Conservation (phyloP, 192 early-diverging fungal genomes). For the Rhizophagus sp. region DNA sequence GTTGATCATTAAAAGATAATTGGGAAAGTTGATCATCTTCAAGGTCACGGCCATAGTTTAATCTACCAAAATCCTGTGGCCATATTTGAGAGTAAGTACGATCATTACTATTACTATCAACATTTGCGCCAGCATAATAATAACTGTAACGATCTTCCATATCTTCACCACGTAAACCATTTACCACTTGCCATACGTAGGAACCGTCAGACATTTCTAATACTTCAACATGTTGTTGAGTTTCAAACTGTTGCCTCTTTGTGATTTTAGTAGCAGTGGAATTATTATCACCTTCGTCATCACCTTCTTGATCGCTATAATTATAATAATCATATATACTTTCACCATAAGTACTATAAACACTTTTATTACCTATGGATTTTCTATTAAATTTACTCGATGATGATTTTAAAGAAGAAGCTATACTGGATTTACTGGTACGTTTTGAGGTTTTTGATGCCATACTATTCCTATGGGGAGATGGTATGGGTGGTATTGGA, state of each 20-base stretch:
- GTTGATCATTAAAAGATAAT: background rate
- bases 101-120: background rate
- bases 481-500: constrained; percentile 32
- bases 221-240: constrained; percentile 30
- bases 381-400: constrained; percentile 14
- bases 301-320: constrained; percentile 29
- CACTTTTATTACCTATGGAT: constrained; percentile 26
- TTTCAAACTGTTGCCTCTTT: background rate
- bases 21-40: background rate
- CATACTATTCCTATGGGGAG: background rate
- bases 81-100: background rate
- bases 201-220: constrained; percentile 29
- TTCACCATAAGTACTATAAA: constrained; percentile 26
- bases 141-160: constrained; percentile 18
- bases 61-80: constrained; percentile 2
- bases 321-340: constrained; percentile 31
- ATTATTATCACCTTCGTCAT: constrained; percentile 18
- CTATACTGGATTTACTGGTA: constrained; percentile 19
- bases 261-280: background rate
- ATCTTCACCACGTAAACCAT: constrained; percentile 19
- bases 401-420: constrained; percentile 10
- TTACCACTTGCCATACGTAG: constrained; percentile 29
- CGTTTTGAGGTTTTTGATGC: constrained; percentile 18
- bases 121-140: constrained; percentile 3
- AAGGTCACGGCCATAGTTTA: background rate